Conservation (phyloP, 352 stramenopile genomes). For the Phytopythium cucurbitacearum region DNA sequence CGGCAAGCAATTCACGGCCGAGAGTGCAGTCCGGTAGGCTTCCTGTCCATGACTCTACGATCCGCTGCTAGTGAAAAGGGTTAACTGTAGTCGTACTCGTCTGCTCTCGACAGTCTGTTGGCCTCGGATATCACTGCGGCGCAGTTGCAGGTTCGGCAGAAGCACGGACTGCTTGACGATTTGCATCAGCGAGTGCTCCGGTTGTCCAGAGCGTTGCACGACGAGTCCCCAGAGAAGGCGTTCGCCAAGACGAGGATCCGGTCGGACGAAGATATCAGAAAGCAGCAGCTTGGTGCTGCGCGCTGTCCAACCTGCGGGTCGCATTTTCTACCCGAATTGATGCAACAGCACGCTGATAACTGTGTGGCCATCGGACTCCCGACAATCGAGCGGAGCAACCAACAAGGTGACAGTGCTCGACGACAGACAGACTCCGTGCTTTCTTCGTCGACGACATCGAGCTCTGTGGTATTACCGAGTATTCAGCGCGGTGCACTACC, state of each 20-base stretch:
- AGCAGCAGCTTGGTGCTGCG: slow-evolving; percentile 16
- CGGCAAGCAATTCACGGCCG: slow-evolving; percentile 51
- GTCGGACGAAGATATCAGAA: slow-evolving; percentile 31
- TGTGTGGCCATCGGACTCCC: slow-evolving; percentile 10
- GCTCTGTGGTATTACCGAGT: not conserved
- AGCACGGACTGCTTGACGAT: slow-evolving; percentile 37
- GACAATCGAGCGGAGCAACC: slow-evolving; percentile 18
- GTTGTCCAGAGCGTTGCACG: slow-evolving; percentile 35
- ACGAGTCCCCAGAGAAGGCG: slow-evolving; percentile 26
- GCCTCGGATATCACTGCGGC: slow-evolving; percentile 26
- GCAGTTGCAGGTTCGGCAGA: slow-evolving; percentile 42
- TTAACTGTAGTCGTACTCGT: not conserved
- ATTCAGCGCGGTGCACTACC: slow-evolving; percentile 6
- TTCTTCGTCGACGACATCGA: not conserved
- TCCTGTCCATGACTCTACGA: not conserved
- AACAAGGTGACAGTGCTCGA: slow-evolving; percentile 3
- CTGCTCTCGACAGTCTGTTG: slow-evolving; percentile 19
- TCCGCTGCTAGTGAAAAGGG: not conserved
- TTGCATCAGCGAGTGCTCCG: slow-evolving; percentile 42
- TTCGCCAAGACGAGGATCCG: slow-evolving; percentile 43
- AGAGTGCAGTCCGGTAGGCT: slow-evolving; percentile 42
- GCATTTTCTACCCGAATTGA: slow-evolving; percentile 24
- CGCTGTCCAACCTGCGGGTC: slow-evolving; percentile 28
- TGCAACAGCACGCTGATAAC: slow-evolving; percentile 23
- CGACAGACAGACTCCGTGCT: too few species aligned